A percentile compares a stretch with the other conserved stretches of the same genome.
Evolutionary conservation across 2,329 filamentous ascomycete species (phyloP).

Genomic region (Colletotrichum truncatum): DNA sequence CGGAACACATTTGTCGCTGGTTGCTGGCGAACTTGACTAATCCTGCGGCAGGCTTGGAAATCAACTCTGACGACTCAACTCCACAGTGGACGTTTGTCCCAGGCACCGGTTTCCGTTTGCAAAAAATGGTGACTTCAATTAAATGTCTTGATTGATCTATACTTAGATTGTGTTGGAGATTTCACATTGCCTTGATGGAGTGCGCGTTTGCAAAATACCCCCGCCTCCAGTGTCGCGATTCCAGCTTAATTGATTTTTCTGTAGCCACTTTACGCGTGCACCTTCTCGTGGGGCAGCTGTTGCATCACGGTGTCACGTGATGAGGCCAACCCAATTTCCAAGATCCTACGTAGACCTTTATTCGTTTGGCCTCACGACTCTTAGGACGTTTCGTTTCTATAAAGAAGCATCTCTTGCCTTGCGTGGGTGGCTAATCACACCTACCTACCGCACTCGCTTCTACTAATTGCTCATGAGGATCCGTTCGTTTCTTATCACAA

Average conservation of each 20-base stretch:
- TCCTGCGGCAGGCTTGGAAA: slow-evolving; percentile 14
- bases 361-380: not conserved
- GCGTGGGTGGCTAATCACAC: not conserved
- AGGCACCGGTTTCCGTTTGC: slow-evolving; percentile 14
- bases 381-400: not conserved
- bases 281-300: not conserved
- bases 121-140: slow-evolving; percentile 8
- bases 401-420: not conserved
- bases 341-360: not conserved
- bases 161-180: not conserved
- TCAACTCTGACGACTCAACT: slow-evolving; percentile 10
- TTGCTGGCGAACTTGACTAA: slow-evolving; percentile 22
- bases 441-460: not conserved
- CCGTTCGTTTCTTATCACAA: not conserved
- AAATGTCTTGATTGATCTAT: not conserved
- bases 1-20: not conserved
- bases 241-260: slow-evolving; percentile 15
- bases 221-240: not conserved
- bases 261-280: slow-evolving; percentile 22
- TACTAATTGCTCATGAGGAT: not conserved
- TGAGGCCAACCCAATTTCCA: not conserved
- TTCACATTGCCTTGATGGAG: too few species aligned
- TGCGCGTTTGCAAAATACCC: not conserved
- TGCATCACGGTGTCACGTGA: slow-evolving; percentile 29
- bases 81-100: slow-evolving; percentile 14